Percentiles rank a stretch among this genome's conserved stretches.
phyloP scores from a whole-genome alignment of 2,329 filamentous ascomycete genomes.

The Calycina herbarum region DNA sequence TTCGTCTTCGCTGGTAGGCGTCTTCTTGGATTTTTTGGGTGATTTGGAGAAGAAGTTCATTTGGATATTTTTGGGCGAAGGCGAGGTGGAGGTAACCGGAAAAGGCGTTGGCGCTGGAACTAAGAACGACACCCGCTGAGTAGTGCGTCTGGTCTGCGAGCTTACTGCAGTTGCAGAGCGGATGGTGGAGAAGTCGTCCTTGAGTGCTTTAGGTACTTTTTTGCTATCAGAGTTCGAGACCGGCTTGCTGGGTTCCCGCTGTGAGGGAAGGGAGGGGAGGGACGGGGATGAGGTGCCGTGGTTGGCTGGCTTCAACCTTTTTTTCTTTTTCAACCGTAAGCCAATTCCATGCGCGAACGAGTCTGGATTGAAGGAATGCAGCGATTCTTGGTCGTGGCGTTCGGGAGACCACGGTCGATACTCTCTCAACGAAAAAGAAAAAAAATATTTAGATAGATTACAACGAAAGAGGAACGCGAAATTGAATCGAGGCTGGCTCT shows the following conservation, averaged over 20 bases:
- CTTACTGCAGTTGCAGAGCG: background rate
- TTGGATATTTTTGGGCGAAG: conserved; percentile 13
- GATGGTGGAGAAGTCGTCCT: background rate
- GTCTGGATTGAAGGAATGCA: background rate
- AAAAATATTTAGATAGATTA: background rate
- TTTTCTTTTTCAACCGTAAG: background rate
- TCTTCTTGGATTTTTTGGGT: conserved; percentile 38
- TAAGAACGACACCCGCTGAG: conserved; percentile 4
- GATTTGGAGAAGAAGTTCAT: conserved; percentile 41
- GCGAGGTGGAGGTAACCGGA: background rate
- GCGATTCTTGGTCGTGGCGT: background rate
- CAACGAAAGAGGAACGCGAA: background rate
- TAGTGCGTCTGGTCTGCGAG: background rate
- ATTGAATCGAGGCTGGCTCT: background rate
- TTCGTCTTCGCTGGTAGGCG: conserved; percentile 32
- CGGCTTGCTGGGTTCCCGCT: conserved; percentile 9
- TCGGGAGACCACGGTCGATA: background rate
- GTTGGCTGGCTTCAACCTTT: conserved; percentile 9
- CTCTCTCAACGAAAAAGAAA: background rate
- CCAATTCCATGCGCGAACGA: conserved; percentile 7
- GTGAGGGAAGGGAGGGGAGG: background rate
- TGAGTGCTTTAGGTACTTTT: no score
- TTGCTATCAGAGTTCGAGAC: background rate
- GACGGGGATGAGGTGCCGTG: conserved; percentile 8
- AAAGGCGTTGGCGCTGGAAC: conserved; percentile 3